Evolutionary conservation across 495 filamentous ascomycete genomes (phyloP), one percentile per base, ranked within the genome.

Genomic region (Aspergillus heteromorphus): DNA sequence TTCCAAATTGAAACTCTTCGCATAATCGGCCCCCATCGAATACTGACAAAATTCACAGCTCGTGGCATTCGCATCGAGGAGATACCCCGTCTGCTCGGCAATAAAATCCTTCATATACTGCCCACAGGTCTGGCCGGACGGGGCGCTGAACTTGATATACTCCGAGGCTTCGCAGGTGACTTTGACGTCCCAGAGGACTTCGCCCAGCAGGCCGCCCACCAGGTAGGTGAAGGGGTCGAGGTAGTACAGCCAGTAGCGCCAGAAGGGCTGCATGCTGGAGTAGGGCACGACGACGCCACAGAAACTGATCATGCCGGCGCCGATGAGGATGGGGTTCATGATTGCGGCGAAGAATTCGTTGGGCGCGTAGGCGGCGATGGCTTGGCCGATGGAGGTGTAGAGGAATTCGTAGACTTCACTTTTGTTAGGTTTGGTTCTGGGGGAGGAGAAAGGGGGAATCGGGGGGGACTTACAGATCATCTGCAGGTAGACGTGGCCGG

Each of bases 41-140:
- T 73, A 74, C 31, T 79, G 57, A 68, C 89, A 93, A 70, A 81
- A 91, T 1, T 64, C 57, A 68, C 89, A 95, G 0, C 54, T 53
- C 0, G 78, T 87, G 3, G 76, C 72, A 25, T 73, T 71, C 5
- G 74, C 63, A 58, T 87, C 74, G 18, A 73, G 56, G 14, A 91
- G 71, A 49, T 85, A 86, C 1, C 87, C 87, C 1, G 82, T 71
- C 0, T 70, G 65, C 0, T 56, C 53, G 0, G 57, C 45, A 1
- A 82, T 77, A 57, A 86, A 90, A 8, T 71, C 48, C 14, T 61
- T 53, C 67, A 89, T 67, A 59, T 91, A 95, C 55, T 83, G 75
- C 16, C 83, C 87, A 59, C 88, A 92, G 0, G 75, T 83, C 58
- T 84, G 74, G 1, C 81, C 84, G 27, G 49, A 45, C 0, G 87